Conservation (phyloP, 2,329 filamentous ascomycete species). For the Exophiala aquamarina region DNA sequence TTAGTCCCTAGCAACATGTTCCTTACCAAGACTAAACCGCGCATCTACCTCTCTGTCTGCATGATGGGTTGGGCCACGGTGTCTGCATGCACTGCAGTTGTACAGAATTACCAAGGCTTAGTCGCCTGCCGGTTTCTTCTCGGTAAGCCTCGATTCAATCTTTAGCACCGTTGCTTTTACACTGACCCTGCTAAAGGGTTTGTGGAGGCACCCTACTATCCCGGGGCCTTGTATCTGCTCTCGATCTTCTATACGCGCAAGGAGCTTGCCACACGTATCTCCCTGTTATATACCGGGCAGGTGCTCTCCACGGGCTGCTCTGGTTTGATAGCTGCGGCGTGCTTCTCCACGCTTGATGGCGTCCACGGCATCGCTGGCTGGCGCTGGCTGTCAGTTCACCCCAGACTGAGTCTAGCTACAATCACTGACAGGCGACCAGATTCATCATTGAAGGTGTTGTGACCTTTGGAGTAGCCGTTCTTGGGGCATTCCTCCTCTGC, state of each 20-base stretch:
- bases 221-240: conserved; percentile 59
- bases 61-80: conserved; percentile 36
- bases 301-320: conserved; percentile 62
- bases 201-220: conserved; percentile 50
- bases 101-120: conserved; percentile 41
- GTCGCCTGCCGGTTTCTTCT: conserved; percentile 43
- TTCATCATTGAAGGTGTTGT: conserved; percentile 57
- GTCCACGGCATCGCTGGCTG: conserved; percentile 56
- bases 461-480: conserved; percentile 43
- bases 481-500: conserved; percentile 42
- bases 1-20: conserved; percentile 24
- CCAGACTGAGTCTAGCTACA: too few species aligned
- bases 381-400: conserved; percentile 46
- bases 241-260: conserved; percentile 60
- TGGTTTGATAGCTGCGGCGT: conserved; percentile 59
- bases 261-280: conserved; percentile 54
- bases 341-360: conserved; percentile 56
- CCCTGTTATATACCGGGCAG: conserved; percentile 60
- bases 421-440: too few species aligned
- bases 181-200: too few species aligned
- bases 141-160: conserved; percentile 25
- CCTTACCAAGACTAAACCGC: conserved; percentile 37
- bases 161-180: too few species aligned
- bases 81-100: conserved; percentile 34
- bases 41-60: conserved; percentile 41